Evolutionary conservation across 2,329 filamentous ascomycete genomes (phyloP).

Genomic region (Colletotrichum lini): DNA sequence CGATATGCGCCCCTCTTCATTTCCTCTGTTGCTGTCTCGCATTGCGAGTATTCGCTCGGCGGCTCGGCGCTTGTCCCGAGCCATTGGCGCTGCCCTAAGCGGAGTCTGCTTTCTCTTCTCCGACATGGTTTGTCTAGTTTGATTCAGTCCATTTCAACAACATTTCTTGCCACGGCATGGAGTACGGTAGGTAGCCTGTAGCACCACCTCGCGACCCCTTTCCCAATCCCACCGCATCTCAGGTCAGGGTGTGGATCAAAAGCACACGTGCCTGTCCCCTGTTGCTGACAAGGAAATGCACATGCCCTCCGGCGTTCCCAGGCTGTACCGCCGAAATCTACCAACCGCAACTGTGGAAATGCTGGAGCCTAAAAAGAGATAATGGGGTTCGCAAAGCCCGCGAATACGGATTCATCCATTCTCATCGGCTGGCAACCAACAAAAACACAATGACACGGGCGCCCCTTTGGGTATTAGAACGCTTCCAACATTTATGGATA

Average conservation of each 20-base stretch:
- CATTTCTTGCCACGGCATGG: not conserved
- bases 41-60: conserved; percentile 16
- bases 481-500: not conserved
- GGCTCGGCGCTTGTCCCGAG: conserved; percentile 29
- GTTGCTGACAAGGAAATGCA: conserved; percentile 5
- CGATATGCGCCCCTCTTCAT: conserved; percentile 25
- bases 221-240: conserved; percentile 4
- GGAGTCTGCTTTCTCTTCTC: not conserved
- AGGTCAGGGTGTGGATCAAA: conserved; percentile 14
- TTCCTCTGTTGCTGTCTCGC: conserved; percentile 13
- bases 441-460: not conserved
- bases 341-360: conserved; percentile 33
- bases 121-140: not conserved
- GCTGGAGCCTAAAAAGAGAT: conserved; percentile 39
- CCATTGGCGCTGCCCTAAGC: not conserved
- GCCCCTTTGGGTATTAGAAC: conserved; percentile 1
- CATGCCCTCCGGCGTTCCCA: conserved; percentile 26
- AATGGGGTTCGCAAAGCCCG: conserved; percentile 28
- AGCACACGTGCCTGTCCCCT: conserved; percentile 25
- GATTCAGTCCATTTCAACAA: not conserved
- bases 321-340: conserved; percentile 21
- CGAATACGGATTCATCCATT: conserved; percentile 20
- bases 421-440: conserved; percentile 24
- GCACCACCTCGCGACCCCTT: not conserved
- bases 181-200: too few species aligned